A percentile compares a stretch with the other conserved stretches of the same genome.
Conservation (phyloP, 1,139 yeast species). For the Geotrichum bryndzae region DNA sequence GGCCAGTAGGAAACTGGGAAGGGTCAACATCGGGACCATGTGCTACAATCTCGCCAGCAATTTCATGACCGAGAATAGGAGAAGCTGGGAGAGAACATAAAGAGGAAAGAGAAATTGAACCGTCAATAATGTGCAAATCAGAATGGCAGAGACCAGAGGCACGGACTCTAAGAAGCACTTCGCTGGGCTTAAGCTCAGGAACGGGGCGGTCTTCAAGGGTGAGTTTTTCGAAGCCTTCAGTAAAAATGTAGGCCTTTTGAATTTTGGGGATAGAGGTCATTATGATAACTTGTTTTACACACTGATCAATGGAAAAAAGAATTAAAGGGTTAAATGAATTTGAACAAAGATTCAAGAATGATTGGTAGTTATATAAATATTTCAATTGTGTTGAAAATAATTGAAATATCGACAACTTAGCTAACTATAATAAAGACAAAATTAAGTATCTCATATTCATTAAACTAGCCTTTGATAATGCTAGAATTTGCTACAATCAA, state of each 20-base stretch:
- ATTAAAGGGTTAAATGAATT: no score
- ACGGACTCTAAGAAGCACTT: slow-evolving; percentile 44
- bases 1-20: slow-evolving; percentile 36
- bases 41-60: slow-evolving; percentile 45
- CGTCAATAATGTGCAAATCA: slow-evolving; percentile 44
- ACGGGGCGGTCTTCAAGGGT: slow-evolving; percentile 33
- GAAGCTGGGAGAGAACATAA: slow-evolving; percentile 21
- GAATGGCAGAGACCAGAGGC: slow-evolving; percentile 52
- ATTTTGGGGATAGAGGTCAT: background rate
- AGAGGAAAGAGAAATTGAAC: slow-evolving; percentile 15
- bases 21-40: slow-evolving; percentile 38
- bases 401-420: no score
- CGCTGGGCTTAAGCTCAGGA: slow-evolving; percentile 36
- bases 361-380: no score
- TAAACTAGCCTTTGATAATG: no score
- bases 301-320: no score
- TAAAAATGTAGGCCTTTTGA: slow-evolving; percentile 16
- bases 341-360: no score
- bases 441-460: no score
- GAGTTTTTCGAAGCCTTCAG: background rate
- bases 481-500: no score
- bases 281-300: background rate
- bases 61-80: slow-evolving; percentile 51
- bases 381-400: no score
- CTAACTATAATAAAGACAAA: no score